Base-by-base conservation (phyloP, 1,284 basidiomycete species). In the Cerrena zonata region DNA sequence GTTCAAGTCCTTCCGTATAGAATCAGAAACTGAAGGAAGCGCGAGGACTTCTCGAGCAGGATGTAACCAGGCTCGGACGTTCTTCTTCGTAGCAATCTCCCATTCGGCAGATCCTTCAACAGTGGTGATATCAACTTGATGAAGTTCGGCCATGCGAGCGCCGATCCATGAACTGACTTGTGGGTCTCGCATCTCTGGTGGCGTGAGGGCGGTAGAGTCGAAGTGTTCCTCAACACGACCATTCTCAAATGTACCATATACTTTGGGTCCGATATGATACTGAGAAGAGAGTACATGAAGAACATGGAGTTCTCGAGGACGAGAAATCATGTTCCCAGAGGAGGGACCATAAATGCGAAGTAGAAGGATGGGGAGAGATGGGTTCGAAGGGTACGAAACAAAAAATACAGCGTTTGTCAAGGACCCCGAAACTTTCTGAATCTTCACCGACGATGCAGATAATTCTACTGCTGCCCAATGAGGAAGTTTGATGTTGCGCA, bases 331-430 rank as follows among this genome's bases (percentile, higher is more conserved):
- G 21, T 80, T 76, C 41, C 82, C 84, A 13, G 93, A 92, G 42
- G 90, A 90, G 2, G 88, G 76, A 10, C 94, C 94, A 64, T 96
- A 97, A 53, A 97, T 82, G 52, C 94, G 85, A 54, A 96, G 79
- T 5, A 95, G 77, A 19, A 94, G 67, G 0, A 89, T 94, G 48
- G 75, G 76, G 38, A 72, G 61, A 47, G 75, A 77, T 25, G 79
- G 79, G 26, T 68, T 61, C 19, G 72, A 63, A 21, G 78, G 73
- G 62, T 76, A 84, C 21, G 86, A 89, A 47, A 96, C 85, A 69
- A 96, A 97, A 70, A 92, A 96, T 49, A 97, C 91, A 54, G 91
- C 88, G 65, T 97, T 97, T 40, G 94, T 97, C 58, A 95, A 70
- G 18, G 91, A 88, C 13, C 94, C 93, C 7, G 92, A 89, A n/a